Evolutionary conservation across 1,284 basidiomycete genomes (phyloP), one percentile per base, ranked within the genome.

Genomic region (Moniliella sp.): DNA sequence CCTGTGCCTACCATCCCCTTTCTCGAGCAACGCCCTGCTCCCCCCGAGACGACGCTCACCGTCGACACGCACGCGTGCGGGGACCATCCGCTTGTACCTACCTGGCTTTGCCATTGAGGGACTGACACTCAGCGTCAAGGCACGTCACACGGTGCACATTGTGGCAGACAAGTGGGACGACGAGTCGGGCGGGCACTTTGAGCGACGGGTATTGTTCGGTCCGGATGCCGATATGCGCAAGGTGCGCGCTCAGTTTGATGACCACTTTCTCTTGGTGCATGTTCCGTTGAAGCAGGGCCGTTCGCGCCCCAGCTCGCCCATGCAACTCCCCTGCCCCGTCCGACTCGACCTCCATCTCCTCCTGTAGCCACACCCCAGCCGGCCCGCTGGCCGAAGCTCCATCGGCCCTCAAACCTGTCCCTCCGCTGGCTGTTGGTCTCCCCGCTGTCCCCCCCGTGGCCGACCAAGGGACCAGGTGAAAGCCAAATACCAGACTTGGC

Each of bases 111-210:
- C 36, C 18, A 33, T 55, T 3, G 49, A 55, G 18, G 45, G 44
- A 25, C 48, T 57, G 28, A 56, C 51, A 12, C 36, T 57, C 5
- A 46, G 47, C 0, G 52, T 48, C 21, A 55, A 57, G 32, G 48
- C 45, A 7, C 42, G 50, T n/a, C 44, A 46, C 16, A 56, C 51
- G 8, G 32, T 57, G 28, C 44, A 53, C 28, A 45, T 57, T 27
- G 42, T 53, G 1, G 53, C 53, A 2, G 53, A 50, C 42, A 50
- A 45, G 35, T 55, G 43, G 40, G 46, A 46, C 17, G 33, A 40
- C 2, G 50, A 45, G 5, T 32, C 34, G 2, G 41, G 40, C 13
- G 53, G 48, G 2, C 46, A 47, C 28, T 50, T 57, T 35, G 53
- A 57, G 30, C 40, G 52, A 5, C 42, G 51, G 17, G 42, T 57